phyloP scores from a whole-genome alignment of 2,329 filamentous ascomycete genomes.

The Aureobasidium sp. region DNA sequence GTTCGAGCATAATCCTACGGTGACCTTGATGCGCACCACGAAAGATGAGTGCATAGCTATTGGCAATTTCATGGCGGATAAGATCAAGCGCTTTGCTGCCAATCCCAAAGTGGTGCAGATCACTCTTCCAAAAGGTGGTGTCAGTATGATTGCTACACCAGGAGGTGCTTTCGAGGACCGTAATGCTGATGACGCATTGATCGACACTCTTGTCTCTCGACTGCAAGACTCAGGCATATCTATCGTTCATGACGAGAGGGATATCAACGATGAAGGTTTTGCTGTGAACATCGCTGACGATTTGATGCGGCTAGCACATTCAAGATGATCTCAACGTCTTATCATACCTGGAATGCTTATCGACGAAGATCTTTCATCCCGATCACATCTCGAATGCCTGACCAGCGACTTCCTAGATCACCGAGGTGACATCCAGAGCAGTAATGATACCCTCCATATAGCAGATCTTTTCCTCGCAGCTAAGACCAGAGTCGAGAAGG shows the following conservation, averaged over 20 bases:
- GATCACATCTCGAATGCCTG: background rate
- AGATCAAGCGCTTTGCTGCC: slow-evolving; percentile 37
- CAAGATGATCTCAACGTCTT: background rate
- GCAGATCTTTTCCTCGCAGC: background rate
- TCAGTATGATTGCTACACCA: slow-evolving; percentile 51
- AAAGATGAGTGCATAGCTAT: slow-evolving; percentile 47
- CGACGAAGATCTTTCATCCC: background rate
- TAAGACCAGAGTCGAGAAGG: too few relatives aligned
- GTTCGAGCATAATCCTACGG: slow-evolving; percentile 56
- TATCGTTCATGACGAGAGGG: slow-evolving; percentile 43
- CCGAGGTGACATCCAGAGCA: too few relatives aligned
- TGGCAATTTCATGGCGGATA: slow-evolving; percentile 47
- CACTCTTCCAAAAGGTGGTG: slow-evolving; percentile 50
- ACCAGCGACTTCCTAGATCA: too few relatives aligned
- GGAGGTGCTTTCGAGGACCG: slow-evolving; percentile 45
- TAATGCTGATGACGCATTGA: slow-evolving; percentile 39
- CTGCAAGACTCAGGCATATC: slow-evolving; percentile 41
- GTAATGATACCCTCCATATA: too few relatives aligned
- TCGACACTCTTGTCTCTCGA: slow-evolving; percentile 39
- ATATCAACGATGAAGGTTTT: slow-evolving; percentile 48
- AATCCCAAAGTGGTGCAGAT: slow-evolving; percentile 41
- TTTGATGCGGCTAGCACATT: background rate
- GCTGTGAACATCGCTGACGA: slow-evolving; percentile 38
- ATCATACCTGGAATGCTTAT: too few relatives aligned
- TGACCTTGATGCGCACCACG: slow-evolving; percentile 58